Percentiles rank a stretch among this genome's conserved stretches.
Evolutionary conservation across 306 rosid genomes (phyloP).

Genomic region (Prunus persica): Prunus_persica_NCBIv2 NC_034013.1:18125001-18125500

Average conservation of each 20-base stretch:
- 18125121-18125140: conserved; percentile 20
- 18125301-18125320: conserved; percentile 76
- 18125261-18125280: not conserved
- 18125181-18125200: conserved; percentile 98
- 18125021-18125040: not conserved
- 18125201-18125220: conserved; percentile 49
- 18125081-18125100: not conserved
- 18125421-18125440: conserved; percentile 29
- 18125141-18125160: conserved; percentile 84
- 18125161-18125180: conserved; percentile 74
- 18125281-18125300: conserved; percentile 45
- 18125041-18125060: not conserved
- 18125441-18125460: not conserved
- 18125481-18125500: not conserved
- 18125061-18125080: not conserved
- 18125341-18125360: conserved; percentile 82
- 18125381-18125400: conserved; percentile 3
- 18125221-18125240: not conserved
- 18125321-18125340: conserved; percentile 63
- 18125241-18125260: too few relatives aligned
- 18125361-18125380: conserved; percentile 52
- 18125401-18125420: conserved; percentile 7
- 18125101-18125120: not conserved
- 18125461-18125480: conserved; percentile 8
- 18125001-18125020: not conserved